phyloP scores from a whole-genome alignment of 345 rosid genomes.

The Stellera chamaejasme region DNA sequence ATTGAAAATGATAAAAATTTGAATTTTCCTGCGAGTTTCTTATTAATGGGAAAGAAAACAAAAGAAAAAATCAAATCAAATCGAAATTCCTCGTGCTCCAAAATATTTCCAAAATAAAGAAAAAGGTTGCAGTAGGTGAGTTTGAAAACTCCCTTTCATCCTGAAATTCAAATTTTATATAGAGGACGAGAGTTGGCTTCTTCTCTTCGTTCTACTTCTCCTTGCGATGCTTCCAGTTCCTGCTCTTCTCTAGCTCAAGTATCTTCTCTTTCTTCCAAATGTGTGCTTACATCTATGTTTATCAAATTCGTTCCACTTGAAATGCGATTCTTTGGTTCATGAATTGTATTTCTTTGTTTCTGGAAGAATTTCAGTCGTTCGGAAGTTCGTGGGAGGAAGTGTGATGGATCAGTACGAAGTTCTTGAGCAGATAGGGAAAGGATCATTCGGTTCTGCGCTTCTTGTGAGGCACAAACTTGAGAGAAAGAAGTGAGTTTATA shows the following conservation, averaged over 20 bases:
- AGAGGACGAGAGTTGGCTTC: too few species aligned
- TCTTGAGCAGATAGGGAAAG: constrained; percentile 90
- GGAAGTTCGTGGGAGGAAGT: neutral
- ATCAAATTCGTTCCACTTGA: neutral
- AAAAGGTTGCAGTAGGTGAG: too few species aligned
- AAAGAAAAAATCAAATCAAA: too few species aligned
- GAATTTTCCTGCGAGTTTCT: too few species aligned
- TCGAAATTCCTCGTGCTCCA: too few species aligned
- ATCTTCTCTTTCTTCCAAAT: neutral
- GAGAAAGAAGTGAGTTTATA: constrained; percentile 56
- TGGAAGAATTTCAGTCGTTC: neutral
- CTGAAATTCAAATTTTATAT: too few species aligned
- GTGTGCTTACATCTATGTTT: neutral
- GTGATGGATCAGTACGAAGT: constrained; percentile 88
- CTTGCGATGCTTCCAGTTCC: too few species aligned
- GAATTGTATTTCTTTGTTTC: neutral
- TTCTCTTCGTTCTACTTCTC: too few species aligned
- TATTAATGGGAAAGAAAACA: too few species aligned
- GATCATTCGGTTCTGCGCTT: constrained; percentile 96
- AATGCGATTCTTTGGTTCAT: neutral
- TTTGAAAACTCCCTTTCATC: too few species aligned
- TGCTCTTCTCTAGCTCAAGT: constrained; percentile 1
- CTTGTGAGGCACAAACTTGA: constrained; percentile 96
- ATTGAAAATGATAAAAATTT: too few species aligned
- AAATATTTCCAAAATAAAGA: too few species aligned